Evolutionary conservation across 352 stramenopile genomes (phyloP), one percentile per base, ranked within the genome.

Genomic region (Phytophthora boehmeriae): DNA sequence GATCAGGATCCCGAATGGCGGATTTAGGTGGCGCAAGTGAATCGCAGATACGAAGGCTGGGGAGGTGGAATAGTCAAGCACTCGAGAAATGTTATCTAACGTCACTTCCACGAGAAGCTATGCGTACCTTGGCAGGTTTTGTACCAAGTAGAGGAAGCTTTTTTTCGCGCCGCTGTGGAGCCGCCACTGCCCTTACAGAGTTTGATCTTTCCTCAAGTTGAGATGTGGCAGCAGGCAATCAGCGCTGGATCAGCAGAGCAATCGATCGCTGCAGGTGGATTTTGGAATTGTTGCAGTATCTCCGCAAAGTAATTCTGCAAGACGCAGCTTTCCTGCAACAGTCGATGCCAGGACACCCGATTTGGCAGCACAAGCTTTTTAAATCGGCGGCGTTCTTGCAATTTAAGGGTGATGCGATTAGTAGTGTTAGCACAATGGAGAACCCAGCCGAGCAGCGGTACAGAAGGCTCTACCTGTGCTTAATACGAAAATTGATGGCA

Each of bases 31-130:
- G 54, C 14, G 44, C 44, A 5, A 62, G 54, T 36, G 54, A 62
- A 6, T 46, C 30, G 1, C 44, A 62, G 22, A 62, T 62, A 2
- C 32, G 44, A 5, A 23, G 44, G 5, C 8, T 62, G n/a, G 44
- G 54, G 2, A 8, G 54, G 1, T 62, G 54, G 54, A 62, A 62
- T 11, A 43, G 22, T 20, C 54, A 54, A 49, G 44, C 54, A 8
- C 48, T 55, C 44, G 54, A 62, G n/a, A 54, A 62, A 8, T 49
- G 30, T 25, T 60, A 60, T 43, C 32, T 52, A 8, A 45, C 42
- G 8, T 44, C 53, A 8, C 22, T 63, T 20, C 45, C 46, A 1
- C 44, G 46, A 16, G 44, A 55, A 44, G 46, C 46, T 17, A 63
- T 63, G 46, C 36, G 55, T 4, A 56, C 45, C 1, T n/a, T 63